Conservation (phyloP, 2,329 filamentous ascomycete species). For the Cytospora piceae region DNA sequence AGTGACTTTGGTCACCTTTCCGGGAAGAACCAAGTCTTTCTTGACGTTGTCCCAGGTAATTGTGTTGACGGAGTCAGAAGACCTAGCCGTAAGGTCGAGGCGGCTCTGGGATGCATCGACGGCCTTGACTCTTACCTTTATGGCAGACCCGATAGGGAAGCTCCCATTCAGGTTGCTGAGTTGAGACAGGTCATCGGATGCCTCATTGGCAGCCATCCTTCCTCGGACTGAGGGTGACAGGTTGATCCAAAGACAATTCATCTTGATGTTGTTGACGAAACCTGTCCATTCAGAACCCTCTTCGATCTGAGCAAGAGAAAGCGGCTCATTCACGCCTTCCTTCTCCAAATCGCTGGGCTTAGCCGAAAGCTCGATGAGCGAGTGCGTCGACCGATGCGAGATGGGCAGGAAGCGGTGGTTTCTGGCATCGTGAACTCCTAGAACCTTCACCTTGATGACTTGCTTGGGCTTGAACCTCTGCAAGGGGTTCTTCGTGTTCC, state of each 20-base stretch:
- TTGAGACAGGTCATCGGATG: slow-evolving; percentile 82
- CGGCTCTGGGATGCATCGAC: slow-evolving; percentile 74
- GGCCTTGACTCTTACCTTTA: slow-evolving; percentile 77
- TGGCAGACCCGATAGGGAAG: slow-evolving; percentile 88
- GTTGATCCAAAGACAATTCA: slow-evolving; percentile 86
- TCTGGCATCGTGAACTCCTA: slow-evolving; percentile 87
- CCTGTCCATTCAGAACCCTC: slow-evolving; percentile 74
- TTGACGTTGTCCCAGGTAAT: slow-evolving; percentile 74
- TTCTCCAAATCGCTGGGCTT: slow-evolving; percentile 69
- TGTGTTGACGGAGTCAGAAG: slow-evolving; percentile 58
- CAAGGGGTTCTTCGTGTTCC: slow-evolving; percentile 80
- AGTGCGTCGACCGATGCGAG: slow-evolving; percentile 79
- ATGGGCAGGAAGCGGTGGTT: slow-evolving; percentile 92
- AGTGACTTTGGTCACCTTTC: slow-evolving; percentile 81
- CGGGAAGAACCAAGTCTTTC: slow-evolving; percentile 79
- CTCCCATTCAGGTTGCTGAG: slow-evolving; percentile 75
- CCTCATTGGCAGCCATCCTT: slow-evolving; percentile 78
- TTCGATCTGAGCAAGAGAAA: slow-evolving; percentile 74
- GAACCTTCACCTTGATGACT: slow-evolving; percentile 72
- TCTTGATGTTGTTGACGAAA: slow-evolving; percentile 87
- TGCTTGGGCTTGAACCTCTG: slow-evolving; percentile 72
- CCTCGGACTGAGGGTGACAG: slow-evolving; percentile 87
- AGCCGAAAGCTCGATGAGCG: slow-evolving; percentile 84
- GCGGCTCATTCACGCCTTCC: slow-evolving; percentile 46
- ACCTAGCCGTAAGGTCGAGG: slow-evolving; percentile 81